Conservation (phyloP, 108 stramenopile genomes). For the Stephanodiscus minutulus region DNA sequence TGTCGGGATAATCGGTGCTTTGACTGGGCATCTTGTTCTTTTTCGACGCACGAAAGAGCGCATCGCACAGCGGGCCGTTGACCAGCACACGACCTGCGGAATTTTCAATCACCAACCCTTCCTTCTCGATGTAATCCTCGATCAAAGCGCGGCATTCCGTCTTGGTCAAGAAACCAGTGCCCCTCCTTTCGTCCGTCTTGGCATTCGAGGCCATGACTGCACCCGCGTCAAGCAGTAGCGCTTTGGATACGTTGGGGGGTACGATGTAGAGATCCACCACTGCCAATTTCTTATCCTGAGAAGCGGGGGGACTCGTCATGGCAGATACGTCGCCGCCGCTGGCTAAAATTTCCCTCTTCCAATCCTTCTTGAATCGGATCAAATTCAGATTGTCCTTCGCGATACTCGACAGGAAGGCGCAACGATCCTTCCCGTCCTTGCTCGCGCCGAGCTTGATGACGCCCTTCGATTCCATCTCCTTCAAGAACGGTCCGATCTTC, state of each 20-base stretch:
- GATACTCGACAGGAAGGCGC: slow-evolving; percentile 56
- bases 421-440: slow-evolving; percentile 59
- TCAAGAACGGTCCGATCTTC: slow-evolving; percentile 76
- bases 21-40: slow-evolving; percentile 32
- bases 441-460: slow-evolving; percentile 62
- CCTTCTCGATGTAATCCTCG: slow-evolving; percentile 61
- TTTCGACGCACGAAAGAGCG: slow-evolving; percentile 58
- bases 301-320: slow-evolving; percentile 6
- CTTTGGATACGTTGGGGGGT: slow-evolving; percentile 55
- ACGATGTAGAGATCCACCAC: slow-evolving; percentile 67
- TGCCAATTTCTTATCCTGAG: slow-evolving; percentile 50
- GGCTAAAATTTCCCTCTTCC: slow-evolving; percentile 38
- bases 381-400: slow-evolving; percentile 57
- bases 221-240: slow-evolving; percentile 60
- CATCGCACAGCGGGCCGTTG: slow-evolving; percentile 83
- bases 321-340: slow-evolving; percentile 16
- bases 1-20: slow-evolving; percentile 37
- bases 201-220: slow-evolving; percentile 77
- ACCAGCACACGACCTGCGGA: slow-evolving; percentile 46
- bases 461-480: slow-evolving; percentile 57
- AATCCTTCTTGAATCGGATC: slow-evolving; percentile 25
- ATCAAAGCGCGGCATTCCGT: slow-evolving; percentile 70
- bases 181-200: slow-evolving; percentile 71
- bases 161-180: slow-evolving; percentile 75
- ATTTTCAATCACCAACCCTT: slow-evolving; percentile 49